phyloP scores from a whole-genome alignment of 441 rosid genomes.

The Gossypium lobatum region DNA sequence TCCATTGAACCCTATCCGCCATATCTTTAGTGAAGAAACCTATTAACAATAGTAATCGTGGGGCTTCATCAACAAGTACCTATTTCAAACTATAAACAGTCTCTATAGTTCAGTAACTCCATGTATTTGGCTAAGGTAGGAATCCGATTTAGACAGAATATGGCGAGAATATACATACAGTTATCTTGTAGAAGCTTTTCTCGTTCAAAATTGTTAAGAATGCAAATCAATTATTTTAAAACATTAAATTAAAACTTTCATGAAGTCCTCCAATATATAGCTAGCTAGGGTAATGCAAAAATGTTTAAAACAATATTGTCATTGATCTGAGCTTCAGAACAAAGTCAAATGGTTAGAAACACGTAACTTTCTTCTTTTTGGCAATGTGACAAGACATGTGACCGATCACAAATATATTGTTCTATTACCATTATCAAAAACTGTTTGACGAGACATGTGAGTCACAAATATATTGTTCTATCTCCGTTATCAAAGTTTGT shows the following conservation, averaged over 20 bases:
- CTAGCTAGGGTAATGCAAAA: background rate
- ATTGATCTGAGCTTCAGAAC: background rate
- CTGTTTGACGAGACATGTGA: background rate
- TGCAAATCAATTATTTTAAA: background rate
- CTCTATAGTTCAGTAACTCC: background rate
- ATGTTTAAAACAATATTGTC: background rate
- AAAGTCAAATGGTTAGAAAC: background rate
- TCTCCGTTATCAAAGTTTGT: too few relatives aligned
- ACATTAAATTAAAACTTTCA: background rate
- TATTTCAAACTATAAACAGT: background rate
- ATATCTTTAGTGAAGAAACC: background rate
- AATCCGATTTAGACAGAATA: background rate
- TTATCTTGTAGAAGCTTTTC: background rate
- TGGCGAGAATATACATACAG: background rate
- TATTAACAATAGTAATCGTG: background rate
- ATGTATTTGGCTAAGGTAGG: background rate
- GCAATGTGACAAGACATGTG: background rate
- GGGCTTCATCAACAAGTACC: background rate
- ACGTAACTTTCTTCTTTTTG: background rate
- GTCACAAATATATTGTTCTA: too few relatives aligned
- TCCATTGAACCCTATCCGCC: background rate
- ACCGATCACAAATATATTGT: background rate
- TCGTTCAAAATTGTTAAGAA: background rate
- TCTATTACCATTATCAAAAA: background rate
- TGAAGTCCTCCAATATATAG: background rate